Evolutionary conservation across 2,329 filamentous ascomycete genomes (phyloP), one percentile per base, ranked within the genome.

Genomic region (Exophiala viscosa): DNA sequence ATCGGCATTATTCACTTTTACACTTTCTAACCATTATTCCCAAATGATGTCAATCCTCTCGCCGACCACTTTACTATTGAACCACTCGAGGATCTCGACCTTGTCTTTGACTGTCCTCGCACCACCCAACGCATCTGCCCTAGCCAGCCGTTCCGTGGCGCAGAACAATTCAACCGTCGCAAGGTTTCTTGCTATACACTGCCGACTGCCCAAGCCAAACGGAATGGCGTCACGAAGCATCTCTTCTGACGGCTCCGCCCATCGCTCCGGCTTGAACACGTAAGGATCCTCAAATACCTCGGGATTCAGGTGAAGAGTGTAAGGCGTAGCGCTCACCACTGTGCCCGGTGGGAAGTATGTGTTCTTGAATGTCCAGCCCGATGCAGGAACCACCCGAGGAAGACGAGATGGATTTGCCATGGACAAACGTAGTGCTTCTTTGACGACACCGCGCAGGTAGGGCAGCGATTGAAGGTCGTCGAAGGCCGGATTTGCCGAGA

Each of bases 31-130:
- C 23, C 23, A 28, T 45, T 32, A 54, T 18, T 50, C 39, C 61
- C 61, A 63, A 17, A 57, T 51, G 50, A 61, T 38, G 17, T 62
- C 61, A 15, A 81, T 75, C 60, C 67, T 73, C 55, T 75, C 75
- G 0, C 73, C 76, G 35, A 74, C 72, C 1, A 81, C 72, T 57
- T 73, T 75, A 1, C 73, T 74, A 59, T 81, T 81, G 57, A 82
- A 81, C 78, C 78, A 81, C 60, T 82, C 75, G 23, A 70, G 65
- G n/a, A 80, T 76, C 62, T 77, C 70, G 9, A 81, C 70, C 48
- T 69, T 65, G 1, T 72, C 66, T 15, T 71, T 61, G 1, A 73
- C 65, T 2, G 66, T 61, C 41, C 53, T 72, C 2, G 74, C 76
- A 2, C 76, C 76, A 3, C 67, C 64, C 14, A 81, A 64, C 1